Percentiles rank a stretch among this genome's conserved stretches.
Conservation (phyloP, 371 early-diverging fungal species). For the Circinella umbellata region DNA sequence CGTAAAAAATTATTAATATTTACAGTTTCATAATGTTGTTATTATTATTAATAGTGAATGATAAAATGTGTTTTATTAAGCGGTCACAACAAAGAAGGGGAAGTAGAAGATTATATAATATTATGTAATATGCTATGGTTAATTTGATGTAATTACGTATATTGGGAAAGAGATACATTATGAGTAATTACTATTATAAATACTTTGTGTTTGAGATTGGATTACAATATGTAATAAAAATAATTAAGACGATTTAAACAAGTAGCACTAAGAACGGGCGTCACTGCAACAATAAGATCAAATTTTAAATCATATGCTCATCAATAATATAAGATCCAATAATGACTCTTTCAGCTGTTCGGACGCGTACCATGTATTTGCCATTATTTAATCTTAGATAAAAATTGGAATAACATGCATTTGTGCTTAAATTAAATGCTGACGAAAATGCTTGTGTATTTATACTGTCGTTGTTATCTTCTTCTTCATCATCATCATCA, state of each 20-base stretch:
- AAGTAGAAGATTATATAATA: too few relatives aligned
- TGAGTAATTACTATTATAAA: too few relatives aligned
- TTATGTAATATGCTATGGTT: too few relatives aligned
- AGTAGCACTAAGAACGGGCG: background rate
- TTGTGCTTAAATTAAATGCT: slow-evolving; percentile 4
- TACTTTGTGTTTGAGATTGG: too few relatives aligned
- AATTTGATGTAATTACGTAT: too few relatives aligned
- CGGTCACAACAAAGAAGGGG: too few relatives aligned
- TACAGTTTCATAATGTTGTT: too few relatives aligned
- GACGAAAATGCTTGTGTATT: slow-evolving; percentile 2
- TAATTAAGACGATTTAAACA: background rate
- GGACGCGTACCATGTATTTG: slow-evolving; percentile 32
- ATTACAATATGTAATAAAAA: too few relatives aligned
- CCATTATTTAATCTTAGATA: slow-evolving; percentile 39
- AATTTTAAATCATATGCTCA: slow-evolving; percentile 24
- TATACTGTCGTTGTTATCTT: background rate
- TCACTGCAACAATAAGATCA: background rate
- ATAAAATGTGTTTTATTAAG: too few relatives aligned
- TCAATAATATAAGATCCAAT: slow-evolving; percentile 34
- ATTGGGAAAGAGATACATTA: too few relatives aligned
- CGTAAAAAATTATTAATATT: too few relatives aligned
- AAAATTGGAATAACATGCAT: slow-evolving; percentile 29
- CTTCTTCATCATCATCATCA: background rate
- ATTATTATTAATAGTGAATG: too few relatives aligned
- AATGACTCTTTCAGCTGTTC: slow-evolving; percentile 34